phyloP scores from a whole-genome alignment of 345 rosid genomes.

The Citrus mangshanensis region DNA sequence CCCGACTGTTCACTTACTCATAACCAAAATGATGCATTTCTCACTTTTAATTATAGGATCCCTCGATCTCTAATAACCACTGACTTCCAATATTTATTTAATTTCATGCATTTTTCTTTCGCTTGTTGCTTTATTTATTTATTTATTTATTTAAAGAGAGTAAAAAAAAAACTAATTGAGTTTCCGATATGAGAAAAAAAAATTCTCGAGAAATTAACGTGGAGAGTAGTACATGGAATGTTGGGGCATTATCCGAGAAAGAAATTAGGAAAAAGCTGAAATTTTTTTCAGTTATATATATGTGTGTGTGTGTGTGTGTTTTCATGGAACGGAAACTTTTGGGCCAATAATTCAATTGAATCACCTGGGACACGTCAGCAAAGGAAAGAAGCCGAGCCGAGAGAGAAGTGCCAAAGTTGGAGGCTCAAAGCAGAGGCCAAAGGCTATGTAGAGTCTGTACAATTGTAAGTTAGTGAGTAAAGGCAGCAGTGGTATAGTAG shows the following conservation, averaged over 20 bases:
- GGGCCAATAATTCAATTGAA: conserved; percentile 35
- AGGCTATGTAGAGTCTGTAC: conserved; percentile 1
- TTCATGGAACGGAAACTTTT: conserved; percentile 37
- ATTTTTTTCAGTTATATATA: conserved; percentile 6
- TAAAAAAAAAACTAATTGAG: not conserved
- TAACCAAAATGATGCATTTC: conserved; percentile 31
- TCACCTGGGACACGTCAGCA: conserved; percentile 41
- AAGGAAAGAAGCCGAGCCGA: conserved; percentile 35
- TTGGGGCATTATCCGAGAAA: conserved; percentile 25
- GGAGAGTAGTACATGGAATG: not conserved
- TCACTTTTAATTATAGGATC: conserved; percentile 36
- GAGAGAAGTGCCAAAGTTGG: conserved; percentile 30
- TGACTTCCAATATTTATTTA: conserved; percentile 17
- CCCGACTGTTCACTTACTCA: conserved; percentile 26
- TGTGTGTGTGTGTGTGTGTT: too few species aligned
- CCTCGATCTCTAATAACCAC: conserved; percentile 11
- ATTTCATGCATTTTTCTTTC: conserved; percentile 28
- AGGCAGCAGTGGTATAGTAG: conserved; percentile 2
- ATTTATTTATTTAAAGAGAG: not conserved
- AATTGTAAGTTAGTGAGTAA: conserved; percentile 30
- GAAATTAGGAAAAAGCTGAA: conserved; percentile 21
- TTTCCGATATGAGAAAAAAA: not conserved
- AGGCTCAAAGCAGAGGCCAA: conserved; percentile 23
- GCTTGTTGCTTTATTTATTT: not conserved
- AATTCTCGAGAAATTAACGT: not conserved